Base-by-base conservation (phyloP, 1,284 basidiomycete species). In the Coniophora puteana region DNA sequence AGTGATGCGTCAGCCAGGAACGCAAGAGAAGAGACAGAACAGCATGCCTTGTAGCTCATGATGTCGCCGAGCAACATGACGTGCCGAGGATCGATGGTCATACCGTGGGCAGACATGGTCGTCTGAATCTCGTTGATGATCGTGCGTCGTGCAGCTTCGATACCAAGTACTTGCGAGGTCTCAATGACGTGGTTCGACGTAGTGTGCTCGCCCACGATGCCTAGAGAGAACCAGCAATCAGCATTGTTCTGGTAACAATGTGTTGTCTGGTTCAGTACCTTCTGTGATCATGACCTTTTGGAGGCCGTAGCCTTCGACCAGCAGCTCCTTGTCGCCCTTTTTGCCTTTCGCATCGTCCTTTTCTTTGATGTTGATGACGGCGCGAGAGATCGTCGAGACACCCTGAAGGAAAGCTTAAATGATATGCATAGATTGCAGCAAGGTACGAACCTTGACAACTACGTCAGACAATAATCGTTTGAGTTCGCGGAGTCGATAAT, bases 131-230 rank as follows among this genome's bases (percentile, higher is more conserved):
- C 93, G 58, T 95, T 89, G 67, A 97, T 89, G 62, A 99, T 96
- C 4, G 93, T 96, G 45, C 78, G 75, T 47, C 96, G 80, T 6
- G 96, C 95, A 2, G 96, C 95, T 62, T 99, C 96, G 50, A 99
- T 99, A 35, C 96, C 96, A 8, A 99, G 76, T 8, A 99, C 93
- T 55, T 89, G 78, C 25, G 89, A 83, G 24, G 93, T 91, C 63
- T 99, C 96, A 64, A 98, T 96, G 58, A 99, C 88, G 65, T 99
- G 95, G 61, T 99, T 99, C 4, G 94, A 95, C 17, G 89, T 86
- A 6, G 96, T 97, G 49, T 89, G 75, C 55, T 90, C 84, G 28
- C 95, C 95, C 41, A 96, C 72, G 41, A 99, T 92, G 55, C 94
- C 91, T 92, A 21, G 7, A 24, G 20, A 8, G 22, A 11, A 20